Conservation (phyloP, 306 rosid species). For the Cyclanthera cordifolia region DNA sequence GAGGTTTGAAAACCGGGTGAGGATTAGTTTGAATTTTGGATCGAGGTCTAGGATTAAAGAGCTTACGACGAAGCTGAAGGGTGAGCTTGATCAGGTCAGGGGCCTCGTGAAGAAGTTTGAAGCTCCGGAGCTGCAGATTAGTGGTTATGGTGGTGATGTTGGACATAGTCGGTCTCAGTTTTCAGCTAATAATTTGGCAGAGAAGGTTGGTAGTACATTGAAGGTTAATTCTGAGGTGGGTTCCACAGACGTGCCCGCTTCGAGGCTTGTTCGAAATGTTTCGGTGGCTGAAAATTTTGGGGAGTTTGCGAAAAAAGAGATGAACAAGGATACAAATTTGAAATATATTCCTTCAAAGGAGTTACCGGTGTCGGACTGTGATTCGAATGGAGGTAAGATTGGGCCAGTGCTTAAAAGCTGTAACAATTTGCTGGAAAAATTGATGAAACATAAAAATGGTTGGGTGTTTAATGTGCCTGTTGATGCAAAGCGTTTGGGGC, state of each 20-base stretch:
- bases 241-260: constrained; percentile 11
- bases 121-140: constrained; percentile 38
- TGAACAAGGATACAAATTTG: constrained; percentile 32
- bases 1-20: constrained; percentile 27
- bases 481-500: constrained; percentile 61
- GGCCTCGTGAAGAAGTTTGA: constrained; percentile 53
- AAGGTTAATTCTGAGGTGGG: constrained; percentile 22
- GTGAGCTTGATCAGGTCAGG: constrained; percentile 55
- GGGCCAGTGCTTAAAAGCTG: constrained; percentile 50
- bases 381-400: constrained; percentile 32
- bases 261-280: constrained; percentile 22
- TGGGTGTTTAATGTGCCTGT: constrained; percentile 94
- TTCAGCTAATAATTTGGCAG: constrained; percentile 23
- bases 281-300: constrained; percentile 32
- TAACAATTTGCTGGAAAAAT: constrained; percentile 53
- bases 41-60: constrained; percentile 27
- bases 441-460: constrained; percentile 85
- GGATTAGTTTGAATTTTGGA: constrained; percentile 14
- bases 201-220: constrained; percentile 22
- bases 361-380: constrained; percentile 36
- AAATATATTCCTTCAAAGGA: constrained; percentile 42
- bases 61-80: constrained; percentile 44
- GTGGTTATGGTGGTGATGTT: constrained; percentile 13
- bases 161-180: constrained; percentile 36
- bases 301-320: constrained; percentile 48